A percentile compares a stretch with the other conserved stretches of the same genome.
These are phyloP conservation scores for Allium cepa DNA, from an alignment of 106 monocot species.

Conservation along the genomic window DNA sequence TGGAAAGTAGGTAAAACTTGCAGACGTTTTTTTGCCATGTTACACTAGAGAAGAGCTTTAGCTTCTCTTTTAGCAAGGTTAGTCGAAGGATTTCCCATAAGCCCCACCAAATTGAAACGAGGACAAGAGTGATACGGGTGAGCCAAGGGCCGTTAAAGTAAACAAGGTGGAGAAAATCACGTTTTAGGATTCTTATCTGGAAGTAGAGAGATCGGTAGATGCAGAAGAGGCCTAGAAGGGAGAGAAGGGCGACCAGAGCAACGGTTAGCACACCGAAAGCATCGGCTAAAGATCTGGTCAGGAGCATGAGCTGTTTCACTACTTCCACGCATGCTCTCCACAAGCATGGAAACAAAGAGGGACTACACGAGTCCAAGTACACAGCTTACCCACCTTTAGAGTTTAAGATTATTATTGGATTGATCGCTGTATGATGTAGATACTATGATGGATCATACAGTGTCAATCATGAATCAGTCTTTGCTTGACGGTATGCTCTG, in stretches of 20 bases:
- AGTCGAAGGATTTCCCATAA: conserved; percentile 46
- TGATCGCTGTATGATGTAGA: neutral
- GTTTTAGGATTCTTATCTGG: conserved; percentile 24
- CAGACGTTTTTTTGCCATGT: conserved; percentile 51
- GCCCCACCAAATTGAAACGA: conserved; percentile 54
- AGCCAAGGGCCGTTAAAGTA: conserved; percentile 93
- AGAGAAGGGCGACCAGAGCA: conserved; percentile 36
- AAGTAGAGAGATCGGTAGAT: conserved; percentile 49
- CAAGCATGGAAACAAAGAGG: conserved; percentile 42
- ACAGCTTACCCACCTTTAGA: conserved; percentile 8
- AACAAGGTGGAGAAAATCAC: conserved; percentile 32
- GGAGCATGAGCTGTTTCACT: conserved; percentile 70
- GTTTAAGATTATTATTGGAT: neutral
- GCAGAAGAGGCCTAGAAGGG: conserved; percentile 46
- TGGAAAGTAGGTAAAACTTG: conserved; percentile 70
- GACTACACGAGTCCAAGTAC: conserved; percentile 11
- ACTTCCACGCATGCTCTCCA: conserved; percentile 77
- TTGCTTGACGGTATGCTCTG: neutral
- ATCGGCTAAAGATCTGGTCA: conserved; percentile 61
- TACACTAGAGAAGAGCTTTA: conserved; percentile 30
- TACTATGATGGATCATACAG: neutral
- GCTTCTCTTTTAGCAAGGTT: conserved; percentile 34
- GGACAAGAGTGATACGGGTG: conserved; percentile 43
- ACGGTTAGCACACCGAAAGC: conserved; percentile 77
- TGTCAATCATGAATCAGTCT: too few relatives aligned